Percentiles rank a stretch among this genome's conserved stretches.
These are phyloP conservation scores for Rhamnella rubrinervis DNA, from an alignment of 331 rosid species.

Conservation along the genomic window DNA sequence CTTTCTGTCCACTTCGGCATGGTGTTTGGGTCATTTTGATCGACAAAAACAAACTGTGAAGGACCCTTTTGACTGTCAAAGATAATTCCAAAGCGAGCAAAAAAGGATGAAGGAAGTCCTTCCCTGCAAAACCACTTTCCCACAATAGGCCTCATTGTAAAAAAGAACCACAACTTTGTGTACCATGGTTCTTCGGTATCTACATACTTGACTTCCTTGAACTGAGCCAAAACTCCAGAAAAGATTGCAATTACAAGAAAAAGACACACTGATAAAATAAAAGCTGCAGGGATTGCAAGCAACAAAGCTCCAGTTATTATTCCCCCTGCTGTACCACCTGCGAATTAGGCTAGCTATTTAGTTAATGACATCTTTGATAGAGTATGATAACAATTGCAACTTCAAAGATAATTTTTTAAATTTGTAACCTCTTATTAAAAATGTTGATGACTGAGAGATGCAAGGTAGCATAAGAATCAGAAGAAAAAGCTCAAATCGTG, in stretches of 20 bases:
- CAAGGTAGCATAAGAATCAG: constrained; percentile 66
- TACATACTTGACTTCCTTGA: constrained; percentile 44
- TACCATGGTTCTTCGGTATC: constrained; percentile 37
- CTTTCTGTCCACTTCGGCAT: constrained; percentile 40
- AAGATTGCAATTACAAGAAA: constrained; percentile 51
- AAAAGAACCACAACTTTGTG: constrained; percentile 37
- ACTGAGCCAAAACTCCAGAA: constrained; percentile 41
- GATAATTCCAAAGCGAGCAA: constrained; percentile 48
- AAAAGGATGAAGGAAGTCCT: constrained; percentile 48
- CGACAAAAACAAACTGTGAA: constrained; percentile 33
- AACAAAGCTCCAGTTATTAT: constrained; percentile 55
- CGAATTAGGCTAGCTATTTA: constrained; percentile 20
- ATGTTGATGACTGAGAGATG: constrained; percentile 63
- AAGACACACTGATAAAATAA: constrained; percentile 47
- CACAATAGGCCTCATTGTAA: constrained; percentile 37
- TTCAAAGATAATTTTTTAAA: background rate
- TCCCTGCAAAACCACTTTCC: constrained; percentile 63
- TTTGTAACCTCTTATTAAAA: constrained; percentile 44
- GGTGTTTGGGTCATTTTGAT: constrained; percentile 45
- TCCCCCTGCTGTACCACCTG: constrained; percentile 65
- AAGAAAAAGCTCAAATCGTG: constrained; percentile 63
- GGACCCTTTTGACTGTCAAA: constrained; percentile 53
- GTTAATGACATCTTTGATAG: constrained; percentile 12
- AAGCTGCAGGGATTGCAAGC: constrained; percentile 56
- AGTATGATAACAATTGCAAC: background rate